These are phyloP conservation scores for Gonapodya prolifera DNA, from an alignment of 192 early-diverging fungal species.

Conservation along the genomic window DNA sequence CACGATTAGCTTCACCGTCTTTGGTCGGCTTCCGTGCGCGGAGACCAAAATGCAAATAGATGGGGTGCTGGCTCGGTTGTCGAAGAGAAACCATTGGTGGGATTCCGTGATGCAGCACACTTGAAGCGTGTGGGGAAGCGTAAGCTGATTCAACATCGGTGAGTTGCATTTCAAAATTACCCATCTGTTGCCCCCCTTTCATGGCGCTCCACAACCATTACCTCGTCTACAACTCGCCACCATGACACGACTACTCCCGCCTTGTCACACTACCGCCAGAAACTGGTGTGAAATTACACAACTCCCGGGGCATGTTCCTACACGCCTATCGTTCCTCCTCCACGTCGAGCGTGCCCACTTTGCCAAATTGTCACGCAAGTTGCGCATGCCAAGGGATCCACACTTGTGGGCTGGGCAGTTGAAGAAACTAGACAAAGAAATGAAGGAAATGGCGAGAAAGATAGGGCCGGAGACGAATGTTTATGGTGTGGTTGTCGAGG, in stretches of 20 bases:
- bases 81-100: background rate
- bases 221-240: background rate
- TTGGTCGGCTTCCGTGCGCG: background rate
- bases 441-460: background rate
- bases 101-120: background rate
- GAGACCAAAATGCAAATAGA: background rate
- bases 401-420: background rate
- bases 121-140: background rate
- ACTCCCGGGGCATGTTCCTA: background rate
- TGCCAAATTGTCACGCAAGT: background rate
- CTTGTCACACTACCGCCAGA: background rate
- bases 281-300: background rate
- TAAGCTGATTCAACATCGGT: background rate
- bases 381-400: background rate
- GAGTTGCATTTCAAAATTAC: too few species aligned
- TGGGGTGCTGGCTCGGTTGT: background rate
- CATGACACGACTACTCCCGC: background rate
- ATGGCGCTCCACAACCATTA: too few species aligned
- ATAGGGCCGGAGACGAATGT: background rate
- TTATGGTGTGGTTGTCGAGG: background rate
- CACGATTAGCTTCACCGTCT: background rate
- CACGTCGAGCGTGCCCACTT: background rate
- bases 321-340: background rate
- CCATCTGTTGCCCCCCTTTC: too few species aligned
- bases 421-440: background rate